Evolutionary conservation across 1,284 basidiomycete genomes (phyloP), one percentile per base, ranked within the genome.

Genomic region (Ustilago loliicola): DNA sequence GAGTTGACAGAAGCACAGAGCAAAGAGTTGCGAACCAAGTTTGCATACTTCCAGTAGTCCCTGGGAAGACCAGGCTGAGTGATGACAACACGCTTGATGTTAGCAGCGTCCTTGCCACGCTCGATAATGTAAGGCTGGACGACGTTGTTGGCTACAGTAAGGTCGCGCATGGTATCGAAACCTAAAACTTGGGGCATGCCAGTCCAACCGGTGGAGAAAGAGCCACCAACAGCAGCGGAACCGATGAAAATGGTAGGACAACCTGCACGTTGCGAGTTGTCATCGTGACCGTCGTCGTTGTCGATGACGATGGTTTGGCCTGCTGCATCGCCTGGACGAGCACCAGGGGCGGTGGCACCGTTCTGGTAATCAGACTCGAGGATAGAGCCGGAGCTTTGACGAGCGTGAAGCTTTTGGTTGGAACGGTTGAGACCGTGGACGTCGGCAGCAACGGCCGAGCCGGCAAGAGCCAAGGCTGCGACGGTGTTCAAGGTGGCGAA

Each of bases 21-120:
- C 21, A 82, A 69, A 11, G 77, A 72, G 59, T 84, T 84, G 42
- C 80, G 69, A 15, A 83, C 67, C 57, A 84, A 34, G 54, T 80
- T 83, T 54, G 80, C 71, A 57, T 82, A 83, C 71, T 82, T 82
- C 83, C 83, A 84, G 40, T 71, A 72, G 50, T 84, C 80, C 9
- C 83, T 76, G 0, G 76, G 78, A 60, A 75, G 57, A 32, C 81
- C 81, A 34, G 80, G 82, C 27, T 81, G 70, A 45, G 72, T 67
- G 58, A 84, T 67, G 42, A 84, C 54, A 42, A 79, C 81, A 8
- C 81, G 72, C 72, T 79, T 83, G 58, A 84, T 68, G 45, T 80
- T 42, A 42, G 66, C 25, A 15, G 75, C 57, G 48, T 67, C 48
- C 56, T 77, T 73, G 52, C 70, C 69, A 21, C 50, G 66, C 40